Evolutionary conservation across 2,329 filamentous ascomycete genomes (phyloP).

Genomic region (Scorias spongiosa): DNA sequence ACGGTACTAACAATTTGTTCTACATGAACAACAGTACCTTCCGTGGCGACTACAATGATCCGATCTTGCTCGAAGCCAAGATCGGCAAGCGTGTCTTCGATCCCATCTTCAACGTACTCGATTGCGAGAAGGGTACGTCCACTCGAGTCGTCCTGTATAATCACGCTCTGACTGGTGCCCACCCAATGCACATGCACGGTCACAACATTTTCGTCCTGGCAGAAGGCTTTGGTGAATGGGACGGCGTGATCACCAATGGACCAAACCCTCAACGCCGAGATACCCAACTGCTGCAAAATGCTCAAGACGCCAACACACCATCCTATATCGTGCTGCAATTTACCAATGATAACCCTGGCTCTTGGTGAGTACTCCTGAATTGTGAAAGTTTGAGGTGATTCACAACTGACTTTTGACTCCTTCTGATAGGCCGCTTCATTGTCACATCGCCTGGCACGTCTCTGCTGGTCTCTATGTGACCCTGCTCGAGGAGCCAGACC

Average conservation of each 20-base stretch:
- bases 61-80: slow-evolving; percentile 36
- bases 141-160: slow-evolving; percentile 39
- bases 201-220: slow-evolving; percentile 16
- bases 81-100: slow-evolving; percentile 10
- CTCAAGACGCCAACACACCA: neutral
- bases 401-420: neutral
- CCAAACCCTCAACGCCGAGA: slow-evolving; percentile 17
- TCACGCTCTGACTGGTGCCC: slow-evolving; percentile 3
- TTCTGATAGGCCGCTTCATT: neutral
- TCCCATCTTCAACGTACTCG: slow-evolving; percentile 25
- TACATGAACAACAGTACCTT: slow-evolving; percentile 34
- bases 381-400: neutral
- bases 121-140: slow-evolving; percentile 32
- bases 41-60: slow-evolving; percentile 43
- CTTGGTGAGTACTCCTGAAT: slow-evolving; percentile 28
- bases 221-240: slow-evolving; percentile 14
- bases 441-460: slow-evolving; percentile 21
- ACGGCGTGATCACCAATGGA: slow-evolving; percentile 15
- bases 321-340: slow-evolving; percentile 29
- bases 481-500: slow-evolving; percentile 25
- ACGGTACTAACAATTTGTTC: slow-evolving; percentile 35
- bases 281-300: slow-evolving; percentile 11
- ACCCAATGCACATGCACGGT: slow-evolving; percentile 22
- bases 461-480: slow-evolving; percentile 26
- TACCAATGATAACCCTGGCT: slow-evolving; percentile 35